A percentile compares a stretch with the other conserved stretches of the same genome.
Conservation (phyloP, 2,329 filamentous ascomycete genomes). For the Pezicula carpinea region DNA sequence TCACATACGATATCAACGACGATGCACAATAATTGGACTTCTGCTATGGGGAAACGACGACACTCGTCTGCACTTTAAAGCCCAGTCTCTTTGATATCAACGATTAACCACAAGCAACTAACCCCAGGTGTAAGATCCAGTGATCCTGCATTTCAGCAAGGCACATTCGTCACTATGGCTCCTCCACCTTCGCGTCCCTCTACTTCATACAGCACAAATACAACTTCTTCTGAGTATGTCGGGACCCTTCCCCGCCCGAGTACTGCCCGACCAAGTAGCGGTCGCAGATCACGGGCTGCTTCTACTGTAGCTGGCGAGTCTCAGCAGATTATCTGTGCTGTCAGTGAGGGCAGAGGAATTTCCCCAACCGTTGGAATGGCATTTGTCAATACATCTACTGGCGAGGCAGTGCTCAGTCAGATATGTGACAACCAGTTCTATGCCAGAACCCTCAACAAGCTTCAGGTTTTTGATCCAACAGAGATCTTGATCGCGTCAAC, state of each 20-base stretch:
- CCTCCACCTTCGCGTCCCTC: conserved; percentile 4
- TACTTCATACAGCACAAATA: conserved; percentile 18
- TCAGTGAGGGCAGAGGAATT: conserved; percentile 83
- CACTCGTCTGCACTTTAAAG: too few species aligned
- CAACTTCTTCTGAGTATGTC: conserved; percentile 21
- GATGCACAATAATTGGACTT: too few species aligned
- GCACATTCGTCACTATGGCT: too few species aligned
- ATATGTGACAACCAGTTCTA: conserved; percentile 94
- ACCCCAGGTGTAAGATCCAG: too few species aligned
- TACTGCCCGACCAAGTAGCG: conserved; percentile 26
- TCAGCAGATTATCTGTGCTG: conserved; percentile 79
- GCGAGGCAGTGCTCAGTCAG: conserved; percentile 80
- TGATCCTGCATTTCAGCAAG: too few species aligned
- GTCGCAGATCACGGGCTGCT: conserved; percentile 23
- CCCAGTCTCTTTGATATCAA: too few species aligned
- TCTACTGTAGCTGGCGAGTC: conserved; percentile 39
- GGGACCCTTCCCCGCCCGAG: conserved; percentile 18
- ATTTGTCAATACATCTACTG: conserved; percentile 81
- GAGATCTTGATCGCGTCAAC: conserved; percentile 74
- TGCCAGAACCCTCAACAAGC: conserved; percentile 80
- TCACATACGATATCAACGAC: too few species aligned
- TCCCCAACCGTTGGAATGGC: conserved; percentile 80
- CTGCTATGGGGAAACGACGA: too few species aligned
- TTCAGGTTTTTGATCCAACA: conserved; percentile 74
- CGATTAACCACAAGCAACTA: too few species aligned